Evolutionary conservation across 75 land plant species (phyloP).

Genomic region (Sequoia sempervirens): DNA sequence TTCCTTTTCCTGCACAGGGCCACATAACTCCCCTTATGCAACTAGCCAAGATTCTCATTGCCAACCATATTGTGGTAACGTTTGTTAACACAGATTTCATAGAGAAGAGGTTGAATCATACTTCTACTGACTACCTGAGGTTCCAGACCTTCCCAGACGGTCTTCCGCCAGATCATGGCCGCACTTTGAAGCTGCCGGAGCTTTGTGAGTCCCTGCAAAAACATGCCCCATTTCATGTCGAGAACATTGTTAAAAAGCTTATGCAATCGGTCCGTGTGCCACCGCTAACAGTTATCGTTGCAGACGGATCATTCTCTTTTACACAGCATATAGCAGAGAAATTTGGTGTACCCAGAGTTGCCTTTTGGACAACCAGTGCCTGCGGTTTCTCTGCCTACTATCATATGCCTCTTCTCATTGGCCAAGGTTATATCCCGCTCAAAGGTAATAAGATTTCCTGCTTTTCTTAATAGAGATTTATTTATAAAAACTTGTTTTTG

Average conservation of each 20-base stretch:
- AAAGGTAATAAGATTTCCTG: constrained; percentile 15
- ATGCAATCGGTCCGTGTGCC: constrained; percentile 4
- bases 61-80: not conserved
- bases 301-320: constrained; percentile 5
- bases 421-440: constrained; percentile 1
- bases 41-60: constrained; percentile 10
- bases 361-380: not conserved
- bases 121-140: too few relatives aligned
- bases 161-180: too few relatives aligned
- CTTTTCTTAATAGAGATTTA: not conserved
- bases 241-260: not conserved
- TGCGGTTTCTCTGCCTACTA: not conserved
- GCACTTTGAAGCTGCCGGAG: too few relatives aligned
- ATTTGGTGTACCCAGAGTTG: too few relatives aligned
- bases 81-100: too few relatives aligned
- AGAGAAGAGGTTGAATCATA: too few relatives aligned
- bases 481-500: not conserved
- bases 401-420: too few relatives aligned
- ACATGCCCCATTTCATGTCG: too few relatives aligned
- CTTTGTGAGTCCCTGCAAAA: too few relatives aligned
- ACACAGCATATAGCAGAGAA: too few relatives aligned
- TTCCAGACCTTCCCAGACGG: too few relatives aligned
- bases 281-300: constrained; percentile 17
- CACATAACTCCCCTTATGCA: not conserved
- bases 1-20: too few relatives aligned